These are phyloP conservation scores for Mycosphaerella sp. DNA, from an alignment of 2,329 filamentous ascomycete genomes.

Conservation along the genomic window DNA sequence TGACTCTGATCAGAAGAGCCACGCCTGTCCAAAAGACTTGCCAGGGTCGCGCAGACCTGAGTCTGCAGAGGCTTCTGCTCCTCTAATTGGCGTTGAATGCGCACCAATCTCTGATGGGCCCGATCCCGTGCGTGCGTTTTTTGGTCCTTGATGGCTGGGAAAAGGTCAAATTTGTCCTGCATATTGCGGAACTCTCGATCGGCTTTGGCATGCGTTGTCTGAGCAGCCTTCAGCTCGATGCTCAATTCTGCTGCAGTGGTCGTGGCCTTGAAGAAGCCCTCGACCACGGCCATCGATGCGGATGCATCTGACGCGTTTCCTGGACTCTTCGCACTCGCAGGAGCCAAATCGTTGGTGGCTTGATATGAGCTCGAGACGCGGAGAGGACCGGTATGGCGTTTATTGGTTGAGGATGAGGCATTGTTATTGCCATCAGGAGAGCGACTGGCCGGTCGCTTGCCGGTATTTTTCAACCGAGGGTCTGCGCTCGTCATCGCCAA, in stretches of 20 bases:
- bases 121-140: conserved; percentile 4
- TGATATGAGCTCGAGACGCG: neutral
- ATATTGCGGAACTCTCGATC: conserved; percentile 3
- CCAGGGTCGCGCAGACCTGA: neutral
- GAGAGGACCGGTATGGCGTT: neutral
- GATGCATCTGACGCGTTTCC: neutral
- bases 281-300: neutral
- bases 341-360: neutral
- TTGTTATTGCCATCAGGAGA: conserved; percentile 1
- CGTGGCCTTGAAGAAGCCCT: conserved; percentile 3
- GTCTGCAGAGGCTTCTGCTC: neutral
- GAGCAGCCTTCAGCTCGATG: neutral
- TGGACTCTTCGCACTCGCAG: neutral
- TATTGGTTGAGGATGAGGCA: neutral
- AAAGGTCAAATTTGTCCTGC: neutral
- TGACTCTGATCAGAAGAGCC: neutral
- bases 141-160: conserved; percentile 13
- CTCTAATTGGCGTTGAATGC: conserved; percentile 1
- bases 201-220: neutral
- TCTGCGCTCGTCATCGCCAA: conserved; percentile 3
- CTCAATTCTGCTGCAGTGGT: neutral
- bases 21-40: neutral
- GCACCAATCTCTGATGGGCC: neutral
- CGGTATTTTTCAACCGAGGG: neutral
- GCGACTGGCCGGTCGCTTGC: conserved; percentile 4